Evolutionary conservation across 768 basidiomycete genomes (phyloP), one percentile per base, ranked within the genome.

Genomic region (Tephrocybe sp.): DNA sequence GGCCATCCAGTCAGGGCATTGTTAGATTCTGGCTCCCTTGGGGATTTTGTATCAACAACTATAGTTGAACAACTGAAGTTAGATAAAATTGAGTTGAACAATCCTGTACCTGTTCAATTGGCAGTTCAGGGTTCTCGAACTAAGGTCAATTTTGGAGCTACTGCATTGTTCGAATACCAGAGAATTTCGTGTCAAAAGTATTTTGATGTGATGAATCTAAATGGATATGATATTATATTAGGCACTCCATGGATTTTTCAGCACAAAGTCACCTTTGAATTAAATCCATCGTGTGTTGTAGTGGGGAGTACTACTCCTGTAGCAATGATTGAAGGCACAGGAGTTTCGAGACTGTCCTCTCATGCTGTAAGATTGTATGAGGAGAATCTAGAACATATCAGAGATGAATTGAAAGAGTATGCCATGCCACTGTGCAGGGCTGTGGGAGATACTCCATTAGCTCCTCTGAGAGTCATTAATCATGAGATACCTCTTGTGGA

Each of bases 231-330:
- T 40, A 21, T 40, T 16, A 24, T 76, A 3, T 54, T 76, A 0
- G 69, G 75, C 1, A 73, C 71, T 0, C 73, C 69, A 0, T 76
- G 66, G 38, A 15, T 40, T 4, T 40, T 4, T 13, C 38, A 40
- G 38, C 38, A 40, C 13, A 4, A 13, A 6, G 38, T 40, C 3
- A 22, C 38, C 6, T 4, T 21, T 30, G 28, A 12, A 7, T 30
- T 30, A 12, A 40, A 40, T 3, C 38, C 21, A 3, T 27, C 26
- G 9, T 9, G 41, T 16, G 12, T 42, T 12, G 8, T n/a, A 19
- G n/a, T 18, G n/a, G 24, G 22, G 15, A 15, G n/a, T 19, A 19
- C 18, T 2, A 32, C 19, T 5, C 13, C 13, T 18, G 9, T 39
- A 7, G 26, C 16, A 6, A 4, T 42, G 5, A 28, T 9, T 8